Evolutionary conservation across 305 asterid genomes (phyloP).

Genomic region (Fraxinus paxiana): DNA sequence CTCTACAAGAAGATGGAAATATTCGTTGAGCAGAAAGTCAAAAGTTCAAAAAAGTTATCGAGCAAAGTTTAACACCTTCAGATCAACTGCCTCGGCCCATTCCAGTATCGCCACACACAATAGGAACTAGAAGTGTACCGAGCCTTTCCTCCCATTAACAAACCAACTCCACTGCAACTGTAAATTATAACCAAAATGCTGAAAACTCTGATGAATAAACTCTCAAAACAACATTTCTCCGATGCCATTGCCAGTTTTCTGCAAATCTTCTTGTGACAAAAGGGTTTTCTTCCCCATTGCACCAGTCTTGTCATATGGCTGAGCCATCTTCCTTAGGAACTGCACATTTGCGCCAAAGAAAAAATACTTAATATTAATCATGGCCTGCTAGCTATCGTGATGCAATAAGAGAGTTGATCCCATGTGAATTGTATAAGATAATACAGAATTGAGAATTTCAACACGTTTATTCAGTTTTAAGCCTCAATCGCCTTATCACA

Average conservation of each 20-base stretch:
- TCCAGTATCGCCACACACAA: not conserved
- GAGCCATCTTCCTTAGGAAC: conserved; percentile 96
- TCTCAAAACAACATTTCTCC: conserved; percentile 53
- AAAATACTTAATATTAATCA: not conserved
- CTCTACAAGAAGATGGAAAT: not conserved
- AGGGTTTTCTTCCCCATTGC: conserved; percentile 79
- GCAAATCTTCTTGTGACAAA: conserved; percentile 76
- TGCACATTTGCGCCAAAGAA: conserved; percentile 27
- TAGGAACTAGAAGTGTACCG: not conserved
- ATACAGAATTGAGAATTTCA: not conserved
- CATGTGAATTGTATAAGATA: not conserved
- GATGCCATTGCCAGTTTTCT: conserved; percentile 59
- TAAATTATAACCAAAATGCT: not conserved
- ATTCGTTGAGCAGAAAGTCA: not conserved
- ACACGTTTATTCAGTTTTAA: not conserved
- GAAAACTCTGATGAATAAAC: not conserved
- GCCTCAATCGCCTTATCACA: not conserved
- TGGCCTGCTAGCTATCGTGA: not conserved
- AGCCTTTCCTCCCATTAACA: not conserved
- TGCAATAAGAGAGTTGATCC: not conserved
- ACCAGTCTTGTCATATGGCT: conserved; percentile 86
- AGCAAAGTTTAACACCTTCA: not conserved
- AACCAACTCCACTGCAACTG: not conserved
- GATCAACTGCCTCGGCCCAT: not conserved
- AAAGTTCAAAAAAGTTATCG: not conserved